Conservation (phyloP, 2,329 filamentous ascomycete genomes). For the Stagonosporopsis tanaceti region DNA sequence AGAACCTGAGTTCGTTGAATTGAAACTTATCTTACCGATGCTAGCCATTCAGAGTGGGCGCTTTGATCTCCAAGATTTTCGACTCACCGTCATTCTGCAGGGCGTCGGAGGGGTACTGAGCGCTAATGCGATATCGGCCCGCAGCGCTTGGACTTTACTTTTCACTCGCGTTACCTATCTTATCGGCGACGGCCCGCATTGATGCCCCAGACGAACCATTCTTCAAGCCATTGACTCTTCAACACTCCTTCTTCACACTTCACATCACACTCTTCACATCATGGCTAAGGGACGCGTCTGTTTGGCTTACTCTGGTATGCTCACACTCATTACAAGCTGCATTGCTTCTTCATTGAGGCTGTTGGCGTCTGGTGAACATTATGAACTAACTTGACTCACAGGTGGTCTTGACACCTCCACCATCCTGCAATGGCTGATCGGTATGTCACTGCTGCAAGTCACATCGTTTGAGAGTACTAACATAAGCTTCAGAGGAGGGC, state of each 20-base stretch:
- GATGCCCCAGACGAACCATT: conserved; percentile 23
- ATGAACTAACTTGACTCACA: conserved; percentile 40
- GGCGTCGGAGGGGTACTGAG: conserved; percentile 7
- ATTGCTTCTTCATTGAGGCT: neutral
- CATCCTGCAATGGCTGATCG: conserved; percentile 49
- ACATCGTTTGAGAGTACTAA: conserved; percentile 12
- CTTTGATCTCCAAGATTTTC: conserved; percentile 3
- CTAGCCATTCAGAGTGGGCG: conserved; percentile 6
- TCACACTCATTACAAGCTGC: neutral
- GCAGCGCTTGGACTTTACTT: conserved; percentile 28
- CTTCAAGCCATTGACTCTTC: conserved; percentile 28
- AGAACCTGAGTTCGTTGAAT: neutral
- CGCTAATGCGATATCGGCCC: conserved; percentile 30
- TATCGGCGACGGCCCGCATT: conserved; percentile 29
- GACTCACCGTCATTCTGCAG: conserved; percentile 15
- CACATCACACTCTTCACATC: conserved; percentile 12
- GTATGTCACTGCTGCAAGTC: conserved; percentile 25
- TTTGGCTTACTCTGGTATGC: conserved; percentile 57
- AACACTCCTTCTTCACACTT: conserved; percentile 20
- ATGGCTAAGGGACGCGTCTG: conserved; percentile 58
- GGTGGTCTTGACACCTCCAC: conserved; percentile 68
- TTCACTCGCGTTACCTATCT: conserved; percentile 21
- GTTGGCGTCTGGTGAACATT: conserved; percentile 7
- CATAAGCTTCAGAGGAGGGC: conserved; percentile 54
- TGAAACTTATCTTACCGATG: conserved; percentile 3